phyloP scores from a whole-genome alignment of 2,329 filamentous ascomycete species.

The Nothomitra cinnamomea region DNA sequence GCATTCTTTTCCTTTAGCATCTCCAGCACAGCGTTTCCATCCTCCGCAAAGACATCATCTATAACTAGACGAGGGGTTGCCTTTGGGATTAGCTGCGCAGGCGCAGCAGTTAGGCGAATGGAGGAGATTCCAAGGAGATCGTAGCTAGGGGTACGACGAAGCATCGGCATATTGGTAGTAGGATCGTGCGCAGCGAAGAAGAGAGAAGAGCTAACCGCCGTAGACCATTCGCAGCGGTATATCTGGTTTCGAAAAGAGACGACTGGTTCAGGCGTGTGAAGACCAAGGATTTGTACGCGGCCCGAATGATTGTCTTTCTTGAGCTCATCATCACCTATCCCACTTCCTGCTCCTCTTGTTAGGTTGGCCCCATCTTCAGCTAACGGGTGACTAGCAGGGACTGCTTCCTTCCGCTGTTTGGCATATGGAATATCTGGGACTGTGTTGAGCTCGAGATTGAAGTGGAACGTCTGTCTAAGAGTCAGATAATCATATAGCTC shows the following conservation, averaged over 20 bases:
- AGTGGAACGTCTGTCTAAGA: conserved; percentile 33
- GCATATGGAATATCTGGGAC: conserved; percentile 20
- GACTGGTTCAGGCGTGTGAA: conserved; percentile 60
- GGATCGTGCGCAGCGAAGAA: conserved; percentile 42
- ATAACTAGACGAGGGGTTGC: not conserved
- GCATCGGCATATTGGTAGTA: conserved; percentile 25
- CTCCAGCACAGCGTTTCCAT: not conserved
- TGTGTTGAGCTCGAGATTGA: conserved; percentile 40
- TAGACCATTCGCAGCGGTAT: conserved; percentile 66
- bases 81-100: conserved; percentile 1
- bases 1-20: not conserved
- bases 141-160: conserved; percentile 42
- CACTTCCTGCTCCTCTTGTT: conserved; percentile 21
- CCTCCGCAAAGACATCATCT: not conserved
- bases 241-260: conserved; percentile 64
- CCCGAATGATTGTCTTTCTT: conserved; percentile 21
- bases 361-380: conserved; percentile 15
- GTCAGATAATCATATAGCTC: not conserved
- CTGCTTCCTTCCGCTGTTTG: conserved; percentile 10
- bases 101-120: conserved; percentile 8
- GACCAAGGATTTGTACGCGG: conserved; percentile 60
- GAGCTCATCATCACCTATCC: conserved; percentile 19
- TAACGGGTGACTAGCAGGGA: conserved; percentile 3
- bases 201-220: conserved; percentile 70
- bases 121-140: not conserved